Evolutionary conservation across 495 filamentous ascomycete species (phyloP), one percentile per base, ranked within the genome.

Genomic region (Lichenothelia convexa): DNA sequence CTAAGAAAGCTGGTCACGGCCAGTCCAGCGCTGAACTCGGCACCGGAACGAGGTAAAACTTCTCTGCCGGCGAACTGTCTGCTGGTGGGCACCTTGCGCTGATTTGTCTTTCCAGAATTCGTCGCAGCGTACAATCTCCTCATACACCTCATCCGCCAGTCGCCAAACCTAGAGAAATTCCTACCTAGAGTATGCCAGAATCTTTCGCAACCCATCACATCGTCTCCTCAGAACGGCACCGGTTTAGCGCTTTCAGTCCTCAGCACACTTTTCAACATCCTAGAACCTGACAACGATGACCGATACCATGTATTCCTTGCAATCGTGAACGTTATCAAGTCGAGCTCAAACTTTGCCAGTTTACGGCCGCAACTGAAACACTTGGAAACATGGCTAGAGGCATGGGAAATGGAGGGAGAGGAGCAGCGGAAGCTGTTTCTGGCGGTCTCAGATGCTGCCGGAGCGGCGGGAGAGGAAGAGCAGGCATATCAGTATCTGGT

Each of bases 261-360:
- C 43, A 84, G 81, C 51, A 93, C 85, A 39, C 70, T 99, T 57
- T 99, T 94, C 78, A 99, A 99, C 64, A 80, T 91, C 35, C 73
- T 95, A 36, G 64, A 49, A 30, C 51, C 70, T 30, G 61, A 68
- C 41, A 79, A 83, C 53, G 76, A 79, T 7, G 67, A 77, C 48
- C 77, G 87, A 21, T 94, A 78, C 66, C 75, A 92, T 47, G 80
- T 95, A 43, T 75, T 95, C 49, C 62, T 84, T 57, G 71, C 81
- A 45, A 80, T 93, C 44, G 52, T 93, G 19, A 69, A 71, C 42
- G 75, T 92, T 40, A 71, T 94, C 56, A 74, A 80, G 43, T 68
- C 73, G 45, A 48, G 45, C 15, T 42, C 50, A 21, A 57, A 50
- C 40, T 95, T 79, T 47, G 87, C 93, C 30, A 70, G 71, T 34